A percentile compares a stretch with the other conserved stretches of the same genome.
Conservation (phyloP, 345 rosid genomes). For the Orychophragmus violaceus region DNA sequence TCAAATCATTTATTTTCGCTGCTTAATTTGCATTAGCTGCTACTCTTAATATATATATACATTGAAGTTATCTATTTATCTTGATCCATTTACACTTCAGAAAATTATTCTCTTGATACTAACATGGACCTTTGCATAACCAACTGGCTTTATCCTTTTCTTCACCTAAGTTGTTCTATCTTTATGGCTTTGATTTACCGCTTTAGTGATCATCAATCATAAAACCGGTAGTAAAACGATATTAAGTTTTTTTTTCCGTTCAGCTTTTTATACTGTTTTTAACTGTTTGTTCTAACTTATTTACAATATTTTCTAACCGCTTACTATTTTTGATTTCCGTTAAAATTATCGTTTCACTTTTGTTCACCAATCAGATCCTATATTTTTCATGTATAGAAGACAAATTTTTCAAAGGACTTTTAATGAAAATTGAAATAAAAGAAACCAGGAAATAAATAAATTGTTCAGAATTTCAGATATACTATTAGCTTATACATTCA, state of each 20-base stretch:
- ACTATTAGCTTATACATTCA: constrained; percentile 16
- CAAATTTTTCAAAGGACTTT: background rate
- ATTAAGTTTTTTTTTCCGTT: no score
- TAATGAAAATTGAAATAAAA: background rate
- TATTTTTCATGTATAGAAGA: no score
- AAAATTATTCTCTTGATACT: background rate
- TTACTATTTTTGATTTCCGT: no score
- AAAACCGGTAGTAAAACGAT: no score
- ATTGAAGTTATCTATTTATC: constrained; percentile 17
- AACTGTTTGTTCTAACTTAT: no score
- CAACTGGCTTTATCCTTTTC: background rate
- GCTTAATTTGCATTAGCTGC: constrained; percentile 25
- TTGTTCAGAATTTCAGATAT: background rate
- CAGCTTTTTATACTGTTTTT: no score
- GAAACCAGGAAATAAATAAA: background rate
- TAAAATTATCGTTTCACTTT: no score
- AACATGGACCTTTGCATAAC: background rate
- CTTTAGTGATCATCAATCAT: no score
- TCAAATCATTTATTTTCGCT: constrained; percentile 18
- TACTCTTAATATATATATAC: constrained; percentile 22
- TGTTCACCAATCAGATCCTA: no score
- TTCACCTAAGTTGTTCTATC: background rate
- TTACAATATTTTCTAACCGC: no score
- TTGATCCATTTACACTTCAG: background rate
- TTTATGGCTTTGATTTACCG: no score